Conservation (phyloP, 768 basidiomycete genomes). For the Hygrophoropsis aurantiaca region DNA sequence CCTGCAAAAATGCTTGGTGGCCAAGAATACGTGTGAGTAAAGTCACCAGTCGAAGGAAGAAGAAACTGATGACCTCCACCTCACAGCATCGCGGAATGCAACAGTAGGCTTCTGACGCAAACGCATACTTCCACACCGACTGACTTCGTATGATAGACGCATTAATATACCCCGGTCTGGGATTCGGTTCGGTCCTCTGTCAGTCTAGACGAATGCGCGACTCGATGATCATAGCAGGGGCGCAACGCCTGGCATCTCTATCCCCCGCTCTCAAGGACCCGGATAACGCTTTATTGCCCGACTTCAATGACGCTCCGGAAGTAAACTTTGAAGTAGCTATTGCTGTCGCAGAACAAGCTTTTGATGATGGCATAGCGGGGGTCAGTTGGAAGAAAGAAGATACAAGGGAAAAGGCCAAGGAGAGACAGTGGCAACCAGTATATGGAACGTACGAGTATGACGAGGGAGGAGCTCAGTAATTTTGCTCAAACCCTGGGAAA, state of each 20-base stretch:
- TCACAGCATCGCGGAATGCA: constrained; percentile 69
- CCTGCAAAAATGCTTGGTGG: constrained; percentile 66
- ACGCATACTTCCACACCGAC: not conserved
- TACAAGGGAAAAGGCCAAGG: constrained; percentile 49
- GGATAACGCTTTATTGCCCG: constrained; percentile 70
- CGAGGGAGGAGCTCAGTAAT: constrained; percentile 43
- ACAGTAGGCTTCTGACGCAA: constrained; percentile 41
- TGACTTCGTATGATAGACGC: constrained; percentile 44
- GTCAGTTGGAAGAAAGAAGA: constrained; percentile 61
- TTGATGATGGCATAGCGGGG: constrained; percentile 65
- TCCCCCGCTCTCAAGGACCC: constrained; percentile 75
- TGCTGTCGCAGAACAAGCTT: constrained; percentile 77
- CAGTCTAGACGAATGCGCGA: constrained; percentile 68
- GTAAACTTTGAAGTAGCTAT: constrained; percentile 82
- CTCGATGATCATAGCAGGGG: constrained; percentile 86
- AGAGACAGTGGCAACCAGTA: constrained; percentile 61
- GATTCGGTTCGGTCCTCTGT: constrained; percentile 74
- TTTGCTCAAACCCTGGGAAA: no score
- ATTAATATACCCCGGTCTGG: constrained; percentile 83
- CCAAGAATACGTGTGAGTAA: constrained; percentile 61
- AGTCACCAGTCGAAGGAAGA: not conserved
- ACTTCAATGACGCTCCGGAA: constrained; percentile 67
- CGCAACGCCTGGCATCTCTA: constrained; percentile 69
- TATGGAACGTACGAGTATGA: constrained; percentile 70
- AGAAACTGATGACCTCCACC: constrained; percentile 1